phyloP scores from a whole-genome alignment of 139 green algal species.

The Chlamydomonas incerta region DNA sequence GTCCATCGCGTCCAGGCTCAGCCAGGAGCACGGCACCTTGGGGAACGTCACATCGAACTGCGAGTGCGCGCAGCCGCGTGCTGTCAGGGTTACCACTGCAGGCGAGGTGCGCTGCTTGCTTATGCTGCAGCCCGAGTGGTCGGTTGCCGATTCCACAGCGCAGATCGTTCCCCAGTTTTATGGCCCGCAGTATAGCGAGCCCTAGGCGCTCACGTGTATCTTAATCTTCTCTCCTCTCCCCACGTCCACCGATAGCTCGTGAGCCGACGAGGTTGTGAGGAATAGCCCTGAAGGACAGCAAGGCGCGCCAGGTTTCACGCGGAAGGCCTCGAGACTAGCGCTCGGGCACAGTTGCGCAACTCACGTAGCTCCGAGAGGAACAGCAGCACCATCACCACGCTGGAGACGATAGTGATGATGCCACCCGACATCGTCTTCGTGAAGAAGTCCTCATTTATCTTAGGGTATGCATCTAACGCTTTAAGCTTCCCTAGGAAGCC shows the following conservation, averaged over 20 bases:
- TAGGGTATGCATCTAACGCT: constrained; percentile 88
- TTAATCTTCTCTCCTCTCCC: constrained; percentile 86
- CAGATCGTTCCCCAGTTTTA: too few species aligned
- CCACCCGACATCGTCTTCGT: constrained; percentile 88
- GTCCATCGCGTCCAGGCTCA: constrained; percentile 97
- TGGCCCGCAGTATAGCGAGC: too few species aligned
- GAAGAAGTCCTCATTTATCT: constrained; percentile 96
- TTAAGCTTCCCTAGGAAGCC: constrained; percentile 57
- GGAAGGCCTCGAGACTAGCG: neutral
- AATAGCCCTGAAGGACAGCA: constrained; percentile 77
- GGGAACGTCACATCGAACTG: constrained; percentile 96
- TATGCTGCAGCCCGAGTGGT: too few species aligned
- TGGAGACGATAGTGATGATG: constrained; percentile 92
- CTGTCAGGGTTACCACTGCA: too few species aligned
- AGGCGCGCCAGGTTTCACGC: neutral
- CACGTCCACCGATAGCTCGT: constrained; percentile 92
- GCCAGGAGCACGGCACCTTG: constrained; percentile 88
- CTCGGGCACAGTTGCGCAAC: constrained; percentile 16
- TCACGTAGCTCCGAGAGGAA: constrained; percentile 94
- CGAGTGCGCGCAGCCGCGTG: neutral
- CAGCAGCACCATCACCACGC: constrained; percentile 90
- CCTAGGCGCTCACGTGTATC: constrained; percentile 82
- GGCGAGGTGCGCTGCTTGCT: too few species aligned
- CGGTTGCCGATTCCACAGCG: too few species aligned
- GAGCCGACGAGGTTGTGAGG: constrained; percentile 70